These are phyloP conservation scores for Russula dissimulans DNA, from an alignment of 768 basidiomycete genomes.

Conservation along the genomic window DNA sequence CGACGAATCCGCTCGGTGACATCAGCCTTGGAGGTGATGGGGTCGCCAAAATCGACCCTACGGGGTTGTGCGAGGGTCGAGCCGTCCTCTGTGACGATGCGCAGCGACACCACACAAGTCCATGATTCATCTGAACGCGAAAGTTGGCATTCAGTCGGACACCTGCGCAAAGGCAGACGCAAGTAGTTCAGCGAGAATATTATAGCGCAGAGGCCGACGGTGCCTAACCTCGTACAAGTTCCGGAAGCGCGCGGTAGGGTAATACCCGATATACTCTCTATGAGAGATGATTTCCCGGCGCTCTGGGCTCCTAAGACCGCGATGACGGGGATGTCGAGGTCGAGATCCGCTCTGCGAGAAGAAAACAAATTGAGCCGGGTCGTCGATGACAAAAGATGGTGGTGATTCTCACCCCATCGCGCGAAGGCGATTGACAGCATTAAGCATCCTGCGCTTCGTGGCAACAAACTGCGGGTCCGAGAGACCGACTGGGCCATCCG, in stretches of 20 bases:
- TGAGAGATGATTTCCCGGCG: slow-evolving; percentile 69
- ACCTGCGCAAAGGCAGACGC: slow-evolving; percentile 19
- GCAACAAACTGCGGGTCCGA: slow-evolving; percentile 37
- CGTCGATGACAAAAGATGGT: background rate
- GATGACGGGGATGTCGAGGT: slow-evolving; percentile 66
- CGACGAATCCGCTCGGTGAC: slow-evolving; percentile 62
- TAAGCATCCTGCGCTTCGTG: slow-evolving; percentile 42
- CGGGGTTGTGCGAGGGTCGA: slow-evolving; percentile 28
- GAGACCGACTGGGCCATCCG: slow-evolving; percentile 38
- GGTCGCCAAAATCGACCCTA: slow-evolving; percentile 23
- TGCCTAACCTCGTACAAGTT: slow-evolving; percentile 57
- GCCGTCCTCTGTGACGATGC: slow-evolving; percentile 23
- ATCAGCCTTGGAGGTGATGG: slow-evolving; percentile 39
- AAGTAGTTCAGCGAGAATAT: background rate
- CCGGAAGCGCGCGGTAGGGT: slow-evolving; percentile 60
- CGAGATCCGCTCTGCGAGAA: slow-evolving; percentile 45
- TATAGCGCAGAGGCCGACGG: slow-evolving; percentile 20
- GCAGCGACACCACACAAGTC: slow-evolving; percentile 29
- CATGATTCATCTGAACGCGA: slow-evolving; percentile 25
- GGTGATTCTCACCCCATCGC: slow-evolving; percentile 44
- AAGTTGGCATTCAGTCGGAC: slow-evolving; percentile 32
- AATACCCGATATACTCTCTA: slow-evolving; percentile 68
- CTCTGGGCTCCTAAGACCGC: slow-evolving; percentile 66
- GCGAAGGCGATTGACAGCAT: slow-evolving; percentile 50
- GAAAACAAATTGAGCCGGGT: background rate